Percentiles rank a stretch among this genome's conserved stretches.
Evolutionary conservation across 2,329 filamentous ascomycete genomes (phyloP).

Genomic region (Talaromyces sp.): DNA sequence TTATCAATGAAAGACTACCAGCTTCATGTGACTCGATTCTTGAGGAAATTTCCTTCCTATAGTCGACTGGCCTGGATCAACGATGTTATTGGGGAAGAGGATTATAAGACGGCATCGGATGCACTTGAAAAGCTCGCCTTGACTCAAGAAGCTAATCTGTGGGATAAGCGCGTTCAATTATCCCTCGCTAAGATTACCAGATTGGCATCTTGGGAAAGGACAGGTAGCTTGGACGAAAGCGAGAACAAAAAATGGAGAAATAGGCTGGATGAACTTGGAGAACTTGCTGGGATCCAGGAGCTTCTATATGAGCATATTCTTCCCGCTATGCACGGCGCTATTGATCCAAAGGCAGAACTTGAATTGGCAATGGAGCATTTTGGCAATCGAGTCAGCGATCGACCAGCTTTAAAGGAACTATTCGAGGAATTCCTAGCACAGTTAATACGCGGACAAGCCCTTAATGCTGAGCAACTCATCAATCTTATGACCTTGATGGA

Average conservation of each 20-base stretch:
- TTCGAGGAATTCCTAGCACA: slow-evolving; percentile 66
- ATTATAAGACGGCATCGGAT: slow-evolving; percentile 67
- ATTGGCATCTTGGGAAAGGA: slow-evolving; percentile 55
- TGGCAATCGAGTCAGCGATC: slow-evolving; percentile 51
- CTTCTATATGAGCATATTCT: slow-evolving; percentile 66
- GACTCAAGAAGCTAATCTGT: slow-evolving; percentile 69
- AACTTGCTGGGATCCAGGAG: slow-evolving; percentile 74
- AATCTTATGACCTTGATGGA: slow-evolving; percentile 73
- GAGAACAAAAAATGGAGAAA: slow-evolving; percentile 41
- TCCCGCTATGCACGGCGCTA: slow-evolving; percentile 61
- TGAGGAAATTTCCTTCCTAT: slow-evolving; percentile 65
- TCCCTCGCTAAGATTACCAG: slow-evolving; percentile 79
- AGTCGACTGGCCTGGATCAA: slow-evolving; percentile 92
- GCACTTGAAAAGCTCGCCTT: slow-evolving; percentile 67
- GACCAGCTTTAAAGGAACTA: slow-evolving; percentile 62
- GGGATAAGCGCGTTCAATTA: slow-evolving; percentile 90
- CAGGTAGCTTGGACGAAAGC: slow-evolving; percentile 19
- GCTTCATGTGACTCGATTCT: slow-evolving; percentile 68
- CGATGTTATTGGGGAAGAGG: slow-evolving; percentile 69
- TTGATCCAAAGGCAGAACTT: slow-evolving; percentile 74
- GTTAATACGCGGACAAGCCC: slow-evolving; percentile 65
- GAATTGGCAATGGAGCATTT: slow-evolving; percentile 69
- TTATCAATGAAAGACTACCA: slow-evolving; percentile 66
- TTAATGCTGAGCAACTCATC: slow-evolving; percentile 51
- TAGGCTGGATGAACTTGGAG: slow-evolving; percentile 58